Base-by-base conservation (phyloP, 768 basidiomycete genomes). In the Mycena metata region DNA sequence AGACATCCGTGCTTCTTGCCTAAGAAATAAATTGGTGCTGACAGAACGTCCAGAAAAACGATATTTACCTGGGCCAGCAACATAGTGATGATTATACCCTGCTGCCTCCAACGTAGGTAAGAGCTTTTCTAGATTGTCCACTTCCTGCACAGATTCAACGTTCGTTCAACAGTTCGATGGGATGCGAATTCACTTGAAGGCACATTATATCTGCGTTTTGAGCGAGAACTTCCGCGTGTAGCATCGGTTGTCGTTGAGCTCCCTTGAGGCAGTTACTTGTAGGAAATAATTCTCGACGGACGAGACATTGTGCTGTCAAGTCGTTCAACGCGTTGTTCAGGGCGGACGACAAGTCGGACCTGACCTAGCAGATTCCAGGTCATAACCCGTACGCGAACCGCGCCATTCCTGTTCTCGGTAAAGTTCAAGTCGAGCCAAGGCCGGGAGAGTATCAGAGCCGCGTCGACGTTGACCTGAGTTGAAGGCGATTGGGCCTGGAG, bases 1-100 rank as follows among this genome's bases (percentile, higher is more conserved):
- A 97, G 87, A 76, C 93, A 93, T 2, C 96, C 96, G 70, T 98
- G 96, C 51, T 86, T 87, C 80, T 98, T 98, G 9, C 81, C 69
- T 41, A 24, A 13, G 42, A 15, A 58, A 41, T n/a, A 12, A 45
- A 30, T 58, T 19, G 43, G 43, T 33, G 16, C 7, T 3, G 30
- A 51, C 3, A 21, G 24, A n/a, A 5, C 6, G 17, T n/a, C 23
- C n/a, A 42, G 19, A 19, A 43, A 49, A 49, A 50, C 5, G 21
- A 23, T 15, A 39, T 33, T 54, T 45, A 64, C 63, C 79, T 21
- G 86, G 89, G 12, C 94, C 96, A 41, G 87, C 83, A 9, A 89
- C 90, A 77, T 89, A 91, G 56, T 88, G 85, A 75, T 88, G 79
- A 11, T 81, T 78, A 76, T 96, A 96, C 12, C 88, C 88, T 15